Conservation (phyloP, 2,329 filamentous ascomycete species). For the Colletotrichum chrysophilum region DNA sequence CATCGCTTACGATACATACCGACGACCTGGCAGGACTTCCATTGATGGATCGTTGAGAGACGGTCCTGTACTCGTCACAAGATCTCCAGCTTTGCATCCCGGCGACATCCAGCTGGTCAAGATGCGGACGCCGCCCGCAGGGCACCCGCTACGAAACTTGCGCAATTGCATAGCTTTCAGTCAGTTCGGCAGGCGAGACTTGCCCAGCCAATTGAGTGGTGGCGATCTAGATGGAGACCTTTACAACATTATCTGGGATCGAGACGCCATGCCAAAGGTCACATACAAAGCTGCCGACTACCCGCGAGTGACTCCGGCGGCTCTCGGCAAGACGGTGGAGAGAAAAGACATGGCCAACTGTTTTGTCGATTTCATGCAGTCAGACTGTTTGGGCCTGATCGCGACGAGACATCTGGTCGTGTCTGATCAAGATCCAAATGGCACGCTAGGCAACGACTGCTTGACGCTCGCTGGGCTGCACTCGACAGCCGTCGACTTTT, state of each 20-base stretch:
- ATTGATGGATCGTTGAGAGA: constrained; percentile 34
- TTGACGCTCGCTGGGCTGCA: constrained; percentile 64
- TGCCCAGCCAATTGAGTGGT: constrained; percentile 80
- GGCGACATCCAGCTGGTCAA: constrained; percentile 76
- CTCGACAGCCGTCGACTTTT: constrained; percentile 77
- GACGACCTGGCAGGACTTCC: constrained; percentile 1
- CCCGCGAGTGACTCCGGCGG: constrained; percentile 56
- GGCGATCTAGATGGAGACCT: constrained; percentile 86
- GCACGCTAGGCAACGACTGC: constrained; percentile 60
- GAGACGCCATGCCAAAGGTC: constrained; percentile 43
- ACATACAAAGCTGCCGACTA: constrained; percentile 73
- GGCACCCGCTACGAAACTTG: constrained; percentile 66
- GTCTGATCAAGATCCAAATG: constrained; percentile 59
- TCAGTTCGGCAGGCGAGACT: constrained; percentile 70
- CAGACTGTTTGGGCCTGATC: constrained; percentile 70
- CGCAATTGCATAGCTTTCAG: constrained; percentile 83
- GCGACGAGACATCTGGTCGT: constrained; percentile 68
- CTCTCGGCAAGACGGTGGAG: constrained; percentile 66
- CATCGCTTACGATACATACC: constrained; percentile 50
- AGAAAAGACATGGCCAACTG: constrained; percentile 76
- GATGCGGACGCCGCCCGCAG: constrained; percentile 64
- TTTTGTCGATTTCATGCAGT: constrained; percentile 79
- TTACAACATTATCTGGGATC: constrained; percentile 81
- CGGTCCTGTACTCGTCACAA: constrained; percentile 67
- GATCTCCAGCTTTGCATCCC: constrained; percentile 82